Percentiles rank a stretch among this genome's conserved stretches.
phyloP scores from a whole-genome alignment of 495 filamentous ascomycete species.

The Neurospora discreta region DNA sequence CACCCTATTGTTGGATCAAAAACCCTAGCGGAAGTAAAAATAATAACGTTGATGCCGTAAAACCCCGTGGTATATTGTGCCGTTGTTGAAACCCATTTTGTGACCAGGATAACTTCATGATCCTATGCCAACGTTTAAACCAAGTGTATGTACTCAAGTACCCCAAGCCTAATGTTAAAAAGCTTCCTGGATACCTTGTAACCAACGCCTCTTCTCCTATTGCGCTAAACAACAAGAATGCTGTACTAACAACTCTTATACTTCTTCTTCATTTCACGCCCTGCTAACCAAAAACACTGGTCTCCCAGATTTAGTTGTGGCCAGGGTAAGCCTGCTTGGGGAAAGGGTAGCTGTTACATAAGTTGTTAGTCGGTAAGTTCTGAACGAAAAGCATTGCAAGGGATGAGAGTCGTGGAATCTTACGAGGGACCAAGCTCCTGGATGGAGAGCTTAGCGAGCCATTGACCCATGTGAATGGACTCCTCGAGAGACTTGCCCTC shows the following conservation, averaged over 20 bases:
- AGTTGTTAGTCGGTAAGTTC: neutral
- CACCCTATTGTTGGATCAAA: neutral
- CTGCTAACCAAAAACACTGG: neutral
- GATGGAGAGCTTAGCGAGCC: slow-evolving; percentile 87
- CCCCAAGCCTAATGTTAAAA: neutral
- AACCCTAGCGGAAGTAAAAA: neutral
- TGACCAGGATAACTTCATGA: slow-evolving; percentile 8
- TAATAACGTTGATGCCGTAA: neutral
- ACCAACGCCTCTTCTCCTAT: neutral
- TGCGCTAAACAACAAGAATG: neutral
- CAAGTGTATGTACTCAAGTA: neutral
- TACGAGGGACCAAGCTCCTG: slow-evolving; percentile 93
- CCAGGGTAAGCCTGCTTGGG: slow-evolving; percentile 66
- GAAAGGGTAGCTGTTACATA: slow-evolving; percentile 29
- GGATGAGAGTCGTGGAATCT: slow-evolving; percentile 28
- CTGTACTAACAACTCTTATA: neutral
- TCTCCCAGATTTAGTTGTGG: slow-evolving; percentile 9
- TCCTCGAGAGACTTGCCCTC: slow-evolving; percentile 67
- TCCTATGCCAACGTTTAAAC: neutral
- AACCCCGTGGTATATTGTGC: slow-evolving; percentile 2
- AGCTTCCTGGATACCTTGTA: neutral
- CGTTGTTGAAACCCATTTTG: slow-evolving; percentile 24
- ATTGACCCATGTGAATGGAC: slow-evolving; percentile 80
- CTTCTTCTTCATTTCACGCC: neutral
- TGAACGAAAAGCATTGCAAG: neutral